A percentile compares a stretch with the other conserved stretches of the same genome.
Evolutionary conservation across 345 rosid species (phyloP).

Genomic region (Noccaea caerulescens): DNA sequence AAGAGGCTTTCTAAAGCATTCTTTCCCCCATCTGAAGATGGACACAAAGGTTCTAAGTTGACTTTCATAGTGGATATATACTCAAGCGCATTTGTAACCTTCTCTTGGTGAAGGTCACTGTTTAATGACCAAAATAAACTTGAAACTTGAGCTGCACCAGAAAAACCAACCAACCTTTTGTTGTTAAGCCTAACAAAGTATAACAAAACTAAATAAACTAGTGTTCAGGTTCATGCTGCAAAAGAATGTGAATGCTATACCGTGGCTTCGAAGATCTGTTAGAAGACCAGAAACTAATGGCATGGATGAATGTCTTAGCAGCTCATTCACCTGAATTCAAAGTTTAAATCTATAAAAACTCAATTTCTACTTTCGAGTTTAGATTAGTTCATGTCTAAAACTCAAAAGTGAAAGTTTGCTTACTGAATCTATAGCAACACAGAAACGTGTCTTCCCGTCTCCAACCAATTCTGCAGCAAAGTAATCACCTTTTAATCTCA

Average conservation of each 20-base stretch:
- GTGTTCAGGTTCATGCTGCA: conserved; percentile 7
- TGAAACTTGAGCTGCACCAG: conserved; percentile 64
- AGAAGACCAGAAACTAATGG: conserved; percentile 64
- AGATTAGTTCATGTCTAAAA: background rate
- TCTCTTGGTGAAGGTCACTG: conserved; percentile 74
- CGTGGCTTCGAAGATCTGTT: conserved; percentile 79
- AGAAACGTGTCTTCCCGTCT: conserved; percentile 64
- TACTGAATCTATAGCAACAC: conserved; percentile 86
- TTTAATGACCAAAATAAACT: conserved; percentile 75
- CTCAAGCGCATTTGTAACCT: conserved; percentile 63
- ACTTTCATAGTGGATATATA: conserved; percentile 81
- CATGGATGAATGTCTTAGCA: conserved; percentile 68
- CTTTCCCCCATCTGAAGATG: conserved; percentile 46
- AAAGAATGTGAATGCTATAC: conserved; percentile 43
- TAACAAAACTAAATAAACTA: background rate
- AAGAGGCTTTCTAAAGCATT: conserved; percentile 56
- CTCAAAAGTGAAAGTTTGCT: conserved; percentile 15
- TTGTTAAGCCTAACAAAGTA: background rate
- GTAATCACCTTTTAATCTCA: conserved; percentile 21
- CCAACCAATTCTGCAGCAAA: conserved; percentile 64
- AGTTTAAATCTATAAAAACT: conserved; percentile 10
- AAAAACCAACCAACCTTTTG: background rate
- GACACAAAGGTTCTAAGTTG: conserved; percentile 59
- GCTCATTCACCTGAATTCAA: conserved; percentile 63
- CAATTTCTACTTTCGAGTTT: conserved; percentile 2